phyloP scores from a whole-genome alignment of 2,329 filamentous ascomycete genomes.

The Phaeosphaeria sp. region DNA sequence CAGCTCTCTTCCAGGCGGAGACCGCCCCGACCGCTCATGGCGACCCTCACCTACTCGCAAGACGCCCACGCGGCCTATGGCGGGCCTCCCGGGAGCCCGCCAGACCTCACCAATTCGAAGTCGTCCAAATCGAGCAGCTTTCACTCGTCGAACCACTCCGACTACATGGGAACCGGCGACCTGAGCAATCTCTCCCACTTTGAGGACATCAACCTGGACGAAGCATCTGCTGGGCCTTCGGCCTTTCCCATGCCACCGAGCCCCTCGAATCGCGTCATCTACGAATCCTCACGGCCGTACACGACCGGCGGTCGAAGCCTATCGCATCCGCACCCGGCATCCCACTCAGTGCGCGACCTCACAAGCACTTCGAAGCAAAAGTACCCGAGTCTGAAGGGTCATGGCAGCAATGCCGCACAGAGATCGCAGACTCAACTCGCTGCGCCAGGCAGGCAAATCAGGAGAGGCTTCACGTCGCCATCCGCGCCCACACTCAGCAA shows the following conservation, averaged over 20 bases:
- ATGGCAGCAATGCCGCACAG: slow-evolving; percentile 43
- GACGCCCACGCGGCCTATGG: slow-evolving; percentile 39
- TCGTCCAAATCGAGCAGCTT: slow-evolving; percentile 92
- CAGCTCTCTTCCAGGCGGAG: slow-evolving; percentile 21
- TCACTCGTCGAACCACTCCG: slow-evolving; percentile 78
- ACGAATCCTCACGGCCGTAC: slow-evolving; percentile 34
- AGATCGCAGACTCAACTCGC: slow-evolving; percentile 43
- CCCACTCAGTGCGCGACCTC: slow-evolving; percentile 47
- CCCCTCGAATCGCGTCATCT: slow-evolving; percentile 39
- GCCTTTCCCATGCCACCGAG: slow-evolving; percentile 54
- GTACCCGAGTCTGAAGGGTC: slow-evolving; percentile 51
- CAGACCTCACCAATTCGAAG: slow-evolving; percentile 82
- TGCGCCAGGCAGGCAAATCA: slow-evolving; percentile 47
- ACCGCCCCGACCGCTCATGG: slow-evolving; percentile 46
- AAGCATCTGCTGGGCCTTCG: slow-evolving; percentile 52
- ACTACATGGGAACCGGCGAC: slow-evolving; percentile 66
- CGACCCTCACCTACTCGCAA: slow-evolving; percentile 39
- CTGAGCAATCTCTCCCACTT: slow-evolving; percentile 70
- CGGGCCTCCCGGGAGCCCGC: slow-evolving; percentile 70
- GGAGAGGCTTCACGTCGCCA: slow-evolving; percentile 51
- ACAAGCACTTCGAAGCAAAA: slow-evolving; percentile 45
- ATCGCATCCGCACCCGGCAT: slow-evolving; percentile 21
- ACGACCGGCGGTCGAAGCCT: slow-evolving; percentile 21
- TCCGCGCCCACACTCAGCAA: slow-evolving; percentile 44
- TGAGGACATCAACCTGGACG: slow-evolving; percentile 89